A percentile compares a stretch with the other conserved stretches of the same genome.
phyloP scores from a whole-genome alignment of 176 grass and related monocot species.

The Rhynchospora pubera region DNA sequence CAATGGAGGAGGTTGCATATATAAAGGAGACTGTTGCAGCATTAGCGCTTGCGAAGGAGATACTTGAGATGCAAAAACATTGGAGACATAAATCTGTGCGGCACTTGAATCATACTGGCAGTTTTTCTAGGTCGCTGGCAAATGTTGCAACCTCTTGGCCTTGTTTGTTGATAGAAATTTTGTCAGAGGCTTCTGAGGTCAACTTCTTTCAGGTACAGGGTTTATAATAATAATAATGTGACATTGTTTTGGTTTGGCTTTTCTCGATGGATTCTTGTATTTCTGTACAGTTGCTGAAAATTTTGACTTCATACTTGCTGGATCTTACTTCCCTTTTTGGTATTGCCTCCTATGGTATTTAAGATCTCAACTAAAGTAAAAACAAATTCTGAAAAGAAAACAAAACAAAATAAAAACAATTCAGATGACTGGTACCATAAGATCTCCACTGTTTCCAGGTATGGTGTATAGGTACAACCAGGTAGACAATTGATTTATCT shows the following conservation, averaged over 20 bases:
- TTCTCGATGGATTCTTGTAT: neutral
- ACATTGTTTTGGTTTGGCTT: neutral
- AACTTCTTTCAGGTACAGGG: constrained; percentile 80
- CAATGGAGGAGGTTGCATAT: constrained; percentile 73
- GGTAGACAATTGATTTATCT: neutral
- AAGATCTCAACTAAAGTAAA: neutral
- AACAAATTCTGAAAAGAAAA: neutral
- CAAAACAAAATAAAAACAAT: neutral
- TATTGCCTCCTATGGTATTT: neutral
- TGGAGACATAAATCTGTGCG: constrained; percentile 63
- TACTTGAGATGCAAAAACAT: constrained; percentile 59
- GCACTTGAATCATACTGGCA: constrained; percentile 53
- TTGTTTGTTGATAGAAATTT: constrained; percentile 72
- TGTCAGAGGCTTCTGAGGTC: constrained; percentile 49
- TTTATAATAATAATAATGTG: neutral
- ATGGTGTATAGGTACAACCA: neutral
- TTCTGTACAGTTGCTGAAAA: neutral
- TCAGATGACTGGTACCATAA: neutral
- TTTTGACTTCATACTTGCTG: neutral
- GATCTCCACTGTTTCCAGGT: neutral
- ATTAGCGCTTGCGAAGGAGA: constrained; percentile 69
- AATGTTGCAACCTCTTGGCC: constrained; percentile 85
- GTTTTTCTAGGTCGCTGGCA: constrained; percentile 54
- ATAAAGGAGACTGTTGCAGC: constrained; percentile 57
- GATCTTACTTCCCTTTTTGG: neutral